Evolutionary conservation across 1,284 basidiomycete species (phyloP), one percentile per base, ranked within the genome.

Genomic region (Lentinula novae-zelandiae): DNA sequence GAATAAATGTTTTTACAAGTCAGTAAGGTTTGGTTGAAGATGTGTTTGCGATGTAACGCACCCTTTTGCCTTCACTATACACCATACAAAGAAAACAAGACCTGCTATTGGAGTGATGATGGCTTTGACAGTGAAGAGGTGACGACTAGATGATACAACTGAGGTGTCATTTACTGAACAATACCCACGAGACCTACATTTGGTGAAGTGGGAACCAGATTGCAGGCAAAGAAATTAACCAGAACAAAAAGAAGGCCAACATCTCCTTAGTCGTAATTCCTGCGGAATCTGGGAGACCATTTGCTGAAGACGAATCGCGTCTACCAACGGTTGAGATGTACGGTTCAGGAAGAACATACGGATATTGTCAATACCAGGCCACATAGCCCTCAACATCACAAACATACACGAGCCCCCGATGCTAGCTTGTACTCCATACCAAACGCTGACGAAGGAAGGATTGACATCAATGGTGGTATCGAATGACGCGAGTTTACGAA

Each of bases 221-320:
- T 31, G 87, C 84, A 3, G 91, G 89, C 10, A 95, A 78, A 38
- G 86, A 90, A 59, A 93, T 79, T 48, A 93, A 75, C 85, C 90
- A 93, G 78, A 94, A 96, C 63, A 96, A 77, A 78, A 95, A 88
- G 82, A 95, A 96, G 64, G 85, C 85, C 73, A 94, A 75, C 67
- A 90, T 89, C 70, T 90, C 86, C 44, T 80, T 76, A 2, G 87
- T 88, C 52, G 79, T 87, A 13, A 84, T 90, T 36, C 89, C 89
- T 55, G 89, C 85, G 7, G 84, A 86, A 15, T 77, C 83, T 10
- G 90, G 86, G 67, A 93, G 77, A 42, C 78, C 75, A 75, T 92
- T 92, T 39, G 80, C 82, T 85, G 66, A 60, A 46, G 34, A n/a
- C 2, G 17, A 46, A 6, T 15, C 15, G 33, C 10, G 8, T 50